Evolutionary conservation across 805 yeast genomes (phyloP).

Genomic region (Grigorovia transvaalensis): DNA sequence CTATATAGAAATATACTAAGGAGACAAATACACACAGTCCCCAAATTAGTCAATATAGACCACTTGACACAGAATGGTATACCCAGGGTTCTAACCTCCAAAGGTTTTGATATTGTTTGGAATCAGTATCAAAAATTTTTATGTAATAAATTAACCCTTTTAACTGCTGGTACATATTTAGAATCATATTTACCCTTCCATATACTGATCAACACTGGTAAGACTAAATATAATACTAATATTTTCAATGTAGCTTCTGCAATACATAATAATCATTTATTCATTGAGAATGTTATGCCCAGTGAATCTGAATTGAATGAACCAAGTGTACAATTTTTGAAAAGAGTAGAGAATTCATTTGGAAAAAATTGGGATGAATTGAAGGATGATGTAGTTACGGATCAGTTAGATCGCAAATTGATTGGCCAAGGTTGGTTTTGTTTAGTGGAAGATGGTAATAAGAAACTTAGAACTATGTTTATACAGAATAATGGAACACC

Average conservation of each 20-base stretch:
- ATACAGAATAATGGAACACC: slow-evolving; percentile 74
- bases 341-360: slow-evolving; percentile 29
- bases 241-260: slow-evolving; percentile 83
- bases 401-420: slow-evolving; percentile 36
- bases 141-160: slow-evolving; percentile 47
- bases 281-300: slow-evolving; percentile 47
- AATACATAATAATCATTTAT: slow-evolving; percentile 85
- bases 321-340: slow-evolving; percentile 30
- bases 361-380: slow-evolving; percentile 36
- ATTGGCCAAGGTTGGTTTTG: slow-evolving; percentile 67
- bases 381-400: slow-evolving; percentile 36
- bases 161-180: slow-evolving; percentile 68
- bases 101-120: slow-evolving; percentile 73
- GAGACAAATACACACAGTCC: slow-evolving; percentile 19
- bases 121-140: slow-evolving; percentile 60
- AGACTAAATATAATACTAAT: slow-evolving; percentile 52
- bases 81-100: slow-evolving; percentile 22
- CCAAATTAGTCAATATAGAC: slow-evolving; percentile 16
- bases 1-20: not conserved
- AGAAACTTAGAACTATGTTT: slow-evolving; percentile 42
- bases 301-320: slow-evolving; percentile 9
- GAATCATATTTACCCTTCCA: slow-evolving; percentile 71
- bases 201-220: slow-evolving; percentile 55
- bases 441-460: slow-evolving; percentile 54
- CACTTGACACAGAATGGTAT: slow-evolving; percentile 18